Conservation (phyloP, 768 basidiomycete species). For the Hericium erinaceus region DNA sequence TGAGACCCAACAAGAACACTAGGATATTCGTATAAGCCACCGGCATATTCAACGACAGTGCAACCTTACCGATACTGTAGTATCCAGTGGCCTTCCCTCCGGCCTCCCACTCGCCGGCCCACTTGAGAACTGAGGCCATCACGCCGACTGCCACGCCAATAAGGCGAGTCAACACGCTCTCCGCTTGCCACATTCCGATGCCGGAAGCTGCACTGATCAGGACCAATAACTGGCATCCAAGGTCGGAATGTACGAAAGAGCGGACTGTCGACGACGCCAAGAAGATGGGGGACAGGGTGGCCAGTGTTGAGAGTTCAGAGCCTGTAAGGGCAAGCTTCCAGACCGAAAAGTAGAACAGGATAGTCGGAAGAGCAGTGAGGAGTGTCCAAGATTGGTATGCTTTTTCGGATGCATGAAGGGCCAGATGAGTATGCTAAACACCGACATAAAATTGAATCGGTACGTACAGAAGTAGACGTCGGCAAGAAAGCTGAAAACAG, state of each 20-base stretch:
- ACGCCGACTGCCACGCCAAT: conserved; percentile 8
- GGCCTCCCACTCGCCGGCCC: conserved; percentile 12
- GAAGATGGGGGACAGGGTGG: conserved; percentile 59
- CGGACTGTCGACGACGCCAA: conserved; percentile 40
- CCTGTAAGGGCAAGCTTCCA: conserved; percentile 86
- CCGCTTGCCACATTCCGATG: conserved; percentile 10
- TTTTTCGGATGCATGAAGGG: conserved; percentile 17
- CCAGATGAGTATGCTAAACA: too few species aligned
- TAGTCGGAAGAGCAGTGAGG: conserved; percentile 67
- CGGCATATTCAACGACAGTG: neutral
- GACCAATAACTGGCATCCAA: conserved; percentile 5
- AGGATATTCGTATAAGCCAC: neutral
- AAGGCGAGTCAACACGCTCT: conserved; percentile 13
- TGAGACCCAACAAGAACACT: conserved; percentile 62
- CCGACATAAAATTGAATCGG: too few species aligned
- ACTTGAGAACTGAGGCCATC: conserved; percentile 4
- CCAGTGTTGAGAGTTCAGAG: conserved; percentile 66
- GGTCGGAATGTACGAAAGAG: conserved; percentile 1
- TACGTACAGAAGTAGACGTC: conserved; percentile 54
- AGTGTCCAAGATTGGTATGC: conserved; percentile 80
- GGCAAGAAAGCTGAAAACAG: conserved; percentile 23
- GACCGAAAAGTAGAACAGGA: conserved; percentile 87
- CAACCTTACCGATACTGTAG: conserved; percentile 4
- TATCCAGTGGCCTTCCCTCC: conserved; percentile 5
- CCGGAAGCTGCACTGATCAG: conserved; percentile 4